phyloP scores from a whole-genome alignment of 805 yeast genomes.

The Vanderwaltozyma yarrowii region DNA sequence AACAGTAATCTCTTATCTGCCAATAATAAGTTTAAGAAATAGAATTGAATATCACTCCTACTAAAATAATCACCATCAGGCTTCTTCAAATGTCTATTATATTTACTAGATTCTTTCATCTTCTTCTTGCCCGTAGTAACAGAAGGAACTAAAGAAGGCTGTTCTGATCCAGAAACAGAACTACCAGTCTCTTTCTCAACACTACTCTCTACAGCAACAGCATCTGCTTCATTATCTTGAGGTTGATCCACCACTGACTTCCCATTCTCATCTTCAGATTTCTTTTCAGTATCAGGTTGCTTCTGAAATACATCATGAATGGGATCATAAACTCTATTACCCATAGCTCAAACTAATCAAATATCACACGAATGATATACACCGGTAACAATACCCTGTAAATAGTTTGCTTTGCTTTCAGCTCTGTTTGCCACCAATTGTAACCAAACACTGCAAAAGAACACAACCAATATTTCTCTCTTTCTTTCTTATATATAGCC shows the following conservation, averaged over 20 bases:
- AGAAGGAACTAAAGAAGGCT: constrained; percentile 3
- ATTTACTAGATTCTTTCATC: constrained; percentile 18
- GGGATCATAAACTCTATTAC: constrained; percentile 28
- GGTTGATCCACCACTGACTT: neutral
- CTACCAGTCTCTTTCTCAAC: constrained; percentile 5
- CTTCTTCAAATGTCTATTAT: constrained; percentile 59
- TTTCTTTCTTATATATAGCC: neutral
- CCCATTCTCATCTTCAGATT: neutral
- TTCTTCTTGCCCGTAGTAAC: constrained; percentile 8
- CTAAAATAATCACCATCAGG: constrained; percentile 88
- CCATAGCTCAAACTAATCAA: constrained; percentile 11
- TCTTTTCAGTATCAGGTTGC: constrained; percentile 2
- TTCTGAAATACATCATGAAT: constrained; percentile 28
- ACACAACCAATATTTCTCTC: too few relatives aligned
- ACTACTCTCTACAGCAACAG: constrained; percentile 6
- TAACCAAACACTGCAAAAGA: too few relatives aligned
- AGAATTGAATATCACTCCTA: constrained; percentile 80
- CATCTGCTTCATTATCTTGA: constrained; percentile 1
- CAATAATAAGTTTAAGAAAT: constrained; percentile 57
- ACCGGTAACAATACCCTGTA: neutral
- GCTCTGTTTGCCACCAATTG: too few relatives aligned
- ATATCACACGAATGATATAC: neutral
- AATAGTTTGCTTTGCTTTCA: too few relatives aligned
- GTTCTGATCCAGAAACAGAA: constrained; percentile 2
- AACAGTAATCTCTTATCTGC: constrained; percentile 56